Base-by-base conservation (phyloP, 2,329 filamentous ascomycete species). In the Ambrosiella xylebori region DNA sequence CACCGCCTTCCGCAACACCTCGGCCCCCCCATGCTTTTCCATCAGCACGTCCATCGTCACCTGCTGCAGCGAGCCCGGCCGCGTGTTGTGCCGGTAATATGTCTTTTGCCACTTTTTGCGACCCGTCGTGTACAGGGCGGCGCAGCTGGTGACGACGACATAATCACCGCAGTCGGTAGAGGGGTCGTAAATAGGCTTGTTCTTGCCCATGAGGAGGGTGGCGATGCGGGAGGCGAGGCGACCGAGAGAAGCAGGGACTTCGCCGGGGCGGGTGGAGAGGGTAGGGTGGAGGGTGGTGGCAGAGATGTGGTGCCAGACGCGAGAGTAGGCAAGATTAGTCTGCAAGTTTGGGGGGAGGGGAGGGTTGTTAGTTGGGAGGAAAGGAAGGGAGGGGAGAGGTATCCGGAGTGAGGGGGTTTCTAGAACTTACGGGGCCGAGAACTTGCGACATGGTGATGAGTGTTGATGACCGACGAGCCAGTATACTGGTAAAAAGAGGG, bases 81-180 rank as follows among this genome's bases (percentile, higher is more conserved):
- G 79, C 27, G 93, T 97, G 64, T 84, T 94, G 72, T 97, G 93
- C 57, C 87, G 81, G 76, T 96, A 95, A 78, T 98, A 98, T 64
- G 82, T 84, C 77, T 98, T 98, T 75, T 95, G 88, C 72, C 81
- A 84, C 69, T 83, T 86, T 76, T 98, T 98, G 69, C 87, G 86
- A 64, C 93, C 93, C 7, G 93, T 97, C 1, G 83, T 85, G 73
- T 90, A 83, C 54, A 98, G 76, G 53, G 91, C 83, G 45, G 85
- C 80, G 75, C 93, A 97, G 70, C 89, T 84, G 41, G 88, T 88
- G 56, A 93, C 90, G 0, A 98, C 91, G 11, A 98, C 90, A 71
- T 98, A 98, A 80, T 98, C 93, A 65, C 93, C 93, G 77, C 93
- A 97, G 77, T 98, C 93, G 61, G 90, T 96, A 19, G 89, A 95